Conservation (phyloP, 2,329 filamentous ascomycete species). For the Cercospora citrullina region DNA sequence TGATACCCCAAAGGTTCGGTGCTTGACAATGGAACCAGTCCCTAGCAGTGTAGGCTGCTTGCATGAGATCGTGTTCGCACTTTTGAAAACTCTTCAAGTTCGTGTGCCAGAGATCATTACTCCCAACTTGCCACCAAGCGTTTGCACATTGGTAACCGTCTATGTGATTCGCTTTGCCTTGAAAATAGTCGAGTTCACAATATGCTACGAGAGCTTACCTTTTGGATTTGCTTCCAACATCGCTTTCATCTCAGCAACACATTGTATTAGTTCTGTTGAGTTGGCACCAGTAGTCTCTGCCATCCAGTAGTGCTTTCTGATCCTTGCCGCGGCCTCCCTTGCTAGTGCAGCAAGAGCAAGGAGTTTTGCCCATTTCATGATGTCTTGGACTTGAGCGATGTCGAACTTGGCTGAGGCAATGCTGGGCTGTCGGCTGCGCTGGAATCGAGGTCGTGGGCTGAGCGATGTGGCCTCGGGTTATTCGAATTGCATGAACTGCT, state of each 20-base stretch:
- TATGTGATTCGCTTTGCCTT: neutral
- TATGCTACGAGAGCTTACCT: neutral
- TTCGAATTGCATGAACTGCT: neutral
- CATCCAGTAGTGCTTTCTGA: neutral
- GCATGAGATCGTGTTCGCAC: neutral
- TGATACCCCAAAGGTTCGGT: neutral
- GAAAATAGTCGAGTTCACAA: neutral
- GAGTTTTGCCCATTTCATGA: neutral
- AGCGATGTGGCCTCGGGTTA: neutral
- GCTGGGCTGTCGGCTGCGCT: neutral
- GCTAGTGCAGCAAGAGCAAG: neutral
- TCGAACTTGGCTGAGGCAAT: neutral
- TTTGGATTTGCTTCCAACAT: neutral
- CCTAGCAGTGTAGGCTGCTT: neutral
- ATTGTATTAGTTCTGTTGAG: neutral
- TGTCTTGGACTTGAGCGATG: neutral
- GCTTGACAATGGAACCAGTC: neutral
- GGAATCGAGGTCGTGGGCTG: neutral
- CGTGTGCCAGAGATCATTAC: neutral
- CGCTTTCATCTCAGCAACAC: neutral
- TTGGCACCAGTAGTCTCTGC: neutral
- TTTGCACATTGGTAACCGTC: neutral
- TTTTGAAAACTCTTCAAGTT: neutral
- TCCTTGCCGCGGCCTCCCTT: neutral
- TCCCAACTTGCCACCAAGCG: neutral